Percentiles rank a stretch among this genome's conserved stretches.
phyloP scores from a whole-genome alignment of 2,329 filamentous ascomycete species.

The Calonectria pseudoreteaudii region DNA sequence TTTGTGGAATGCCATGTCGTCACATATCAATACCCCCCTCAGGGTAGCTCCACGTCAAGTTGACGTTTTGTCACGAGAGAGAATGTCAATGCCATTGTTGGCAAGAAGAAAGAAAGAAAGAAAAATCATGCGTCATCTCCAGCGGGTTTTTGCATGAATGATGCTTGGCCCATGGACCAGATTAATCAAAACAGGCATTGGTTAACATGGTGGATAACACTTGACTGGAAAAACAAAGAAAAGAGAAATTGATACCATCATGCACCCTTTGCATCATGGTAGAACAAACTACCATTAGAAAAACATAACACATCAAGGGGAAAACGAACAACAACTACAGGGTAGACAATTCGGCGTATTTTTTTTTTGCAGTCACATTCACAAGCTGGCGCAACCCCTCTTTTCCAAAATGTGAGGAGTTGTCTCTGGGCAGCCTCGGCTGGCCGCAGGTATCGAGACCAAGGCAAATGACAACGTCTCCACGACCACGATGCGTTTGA shows the following conservation, averaged over 20 bases:
- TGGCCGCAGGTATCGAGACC: not conserved
- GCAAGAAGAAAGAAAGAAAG: not conserved
- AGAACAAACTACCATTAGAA: not conserved
- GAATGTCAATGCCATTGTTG: conserved; percentile 5
- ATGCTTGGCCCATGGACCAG: not conserved
- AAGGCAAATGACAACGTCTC: not conserved
- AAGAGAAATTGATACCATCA: not conserved
- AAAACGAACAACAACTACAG: not conserved
- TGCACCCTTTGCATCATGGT: not conserved
- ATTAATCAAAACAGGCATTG: not conserved
- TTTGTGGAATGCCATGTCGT: conserved; percentile 5
- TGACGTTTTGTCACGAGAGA: not conserved
- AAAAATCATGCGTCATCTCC: not conserved
- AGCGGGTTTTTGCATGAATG: not conserved
- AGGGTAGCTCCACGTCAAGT: not conserved
- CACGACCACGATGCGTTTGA: not conserved
- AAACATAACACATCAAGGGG: not conserved
- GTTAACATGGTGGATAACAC: not conserved
- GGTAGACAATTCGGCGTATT: not conserved
- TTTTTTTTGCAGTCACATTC: not conserved
- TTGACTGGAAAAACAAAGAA: not conserved
- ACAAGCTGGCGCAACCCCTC: not conserved
- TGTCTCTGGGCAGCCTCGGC: not conserved
- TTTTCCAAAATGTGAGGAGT: not conserved
- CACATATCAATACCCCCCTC: not conserved